Evolutionary conservation across 768 basidiomycete genomes (phyloP).

Genomic region (Termitomyces sp.): DNA sequence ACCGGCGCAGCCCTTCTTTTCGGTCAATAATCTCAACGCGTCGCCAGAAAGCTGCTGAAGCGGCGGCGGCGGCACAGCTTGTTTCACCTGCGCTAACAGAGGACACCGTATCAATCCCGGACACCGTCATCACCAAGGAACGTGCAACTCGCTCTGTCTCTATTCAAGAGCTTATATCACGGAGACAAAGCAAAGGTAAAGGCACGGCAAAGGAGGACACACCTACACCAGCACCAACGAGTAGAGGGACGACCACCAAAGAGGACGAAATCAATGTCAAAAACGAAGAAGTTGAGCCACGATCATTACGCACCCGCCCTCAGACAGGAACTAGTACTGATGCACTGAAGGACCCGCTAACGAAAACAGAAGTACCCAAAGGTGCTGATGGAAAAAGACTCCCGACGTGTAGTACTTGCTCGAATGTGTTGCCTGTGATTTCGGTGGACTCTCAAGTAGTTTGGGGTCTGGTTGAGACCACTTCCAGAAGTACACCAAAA

Average conservation of each 20-base stretch:
- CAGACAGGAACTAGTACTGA: slow-evolving; percentile 31
- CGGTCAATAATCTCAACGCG: slow-evolving; percentile 60
- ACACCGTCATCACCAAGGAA: slow-evolving; percentile 23
- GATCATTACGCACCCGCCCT: slow-evolving; percentile 47
- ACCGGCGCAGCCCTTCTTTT: slow-evolving; percentile 32
- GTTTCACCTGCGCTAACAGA: slow-evolving; percentile 45
- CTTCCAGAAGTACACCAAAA: slow-evolving; percentile 39
- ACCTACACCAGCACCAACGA: slow-evolving; percentile 23
- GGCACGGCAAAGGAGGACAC: slow-evolving; percentile 19
- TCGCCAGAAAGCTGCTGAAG: slow-evolving; percentile 40
- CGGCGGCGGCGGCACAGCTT: slow-evolving; percentile 23
- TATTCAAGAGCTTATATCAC: slow-evolving; percentile 17
- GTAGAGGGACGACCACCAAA: slow-evolving; percentile 15
- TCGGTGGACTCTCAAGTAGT: slow-evolving; percentile 70
- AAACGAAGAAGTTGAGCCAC: slow-evolving; percentile 47
- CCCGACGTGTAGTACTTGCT: slow-evolving; percentile 69
- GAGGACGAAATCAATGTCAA: slow-evolving; percentile 21
- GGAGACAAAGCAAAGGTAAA: slow-evolving; percentile 34
- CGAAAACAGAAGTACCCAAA: slow-evolving; percentile 38
- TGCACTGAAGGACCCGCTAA: slow-evolving; percentile 27
- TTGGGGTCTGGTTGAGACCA: slow-evolving; percentile 52
- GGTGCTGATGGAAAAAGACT: slow-evolving; percentile 64
- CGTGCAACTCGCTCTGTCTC: slow-evolving; percentile 31
- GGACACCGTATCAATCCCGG: slow-evolving; percentile 32
- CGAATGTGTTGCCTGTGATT: slow-evolving; percentile 69